Conservation (phyloP, 495 filamentous ascomycete species). For the Aspergillus leporis region DNA sequence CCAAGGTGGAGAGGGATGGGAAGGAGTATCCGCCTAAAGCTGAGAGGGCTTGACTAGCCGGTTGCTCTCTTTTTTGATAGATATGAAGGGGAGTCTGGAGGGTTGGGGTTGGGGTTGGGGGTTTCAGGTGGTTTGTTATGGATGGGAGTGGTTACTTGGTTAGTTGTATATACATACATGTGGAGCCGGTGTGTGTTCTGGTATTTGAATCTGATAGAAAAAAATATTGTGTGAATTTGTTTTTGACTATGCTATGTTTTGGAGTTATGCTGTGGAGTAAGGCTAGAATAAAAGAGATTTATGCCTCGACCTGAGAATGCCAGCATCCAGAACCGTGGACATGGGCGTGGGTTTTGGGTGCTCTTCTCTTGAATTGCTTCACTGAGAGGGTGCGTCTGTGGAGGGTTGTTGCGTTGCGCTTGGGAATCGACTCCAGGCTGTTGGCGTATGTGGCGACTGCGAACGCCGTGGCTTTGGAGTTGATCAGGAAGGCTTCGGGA, state of each 20-base stretch:
- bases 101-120: neutral
- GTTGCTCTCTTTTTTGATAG: constrained; percentile 26
- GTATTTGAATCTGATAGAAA: neutral
- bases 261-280: too few species aligned
- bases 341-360: constrained; percentile 19
- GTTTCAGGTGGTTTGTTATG: neutral
- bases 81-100: neutral
- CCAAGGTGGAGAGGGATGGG: constrained; percentile 60
- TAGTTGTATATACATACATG: too few species aligned
- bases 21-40: constrained; percentile 65
- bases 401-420: constrained; percentile 13
- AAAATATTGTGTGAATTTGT: neutral
- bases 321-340: constrained; percentile 23
- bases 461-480: constrained; percentile 62
- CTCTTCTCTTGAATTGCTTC: neutral
- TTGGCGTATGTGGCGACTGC: constrained; percentile 62
- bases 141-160: neutral
- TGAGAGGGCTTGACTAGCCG: constrained; percentile 37
- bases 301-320: constrained; percentile 26
- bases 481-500: constrained; percentile 58
- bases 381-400: constrained; percentile 10
- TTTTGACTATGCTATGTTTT: neutral
- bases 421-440: constrained; percentile 50
- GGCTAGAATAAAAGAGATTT: neutral
- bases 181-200: neutral